Evolutionary conservation across 164 flowering plant species (phyloP).

Genomic region (Macadamia tetraphylla): DNA sequence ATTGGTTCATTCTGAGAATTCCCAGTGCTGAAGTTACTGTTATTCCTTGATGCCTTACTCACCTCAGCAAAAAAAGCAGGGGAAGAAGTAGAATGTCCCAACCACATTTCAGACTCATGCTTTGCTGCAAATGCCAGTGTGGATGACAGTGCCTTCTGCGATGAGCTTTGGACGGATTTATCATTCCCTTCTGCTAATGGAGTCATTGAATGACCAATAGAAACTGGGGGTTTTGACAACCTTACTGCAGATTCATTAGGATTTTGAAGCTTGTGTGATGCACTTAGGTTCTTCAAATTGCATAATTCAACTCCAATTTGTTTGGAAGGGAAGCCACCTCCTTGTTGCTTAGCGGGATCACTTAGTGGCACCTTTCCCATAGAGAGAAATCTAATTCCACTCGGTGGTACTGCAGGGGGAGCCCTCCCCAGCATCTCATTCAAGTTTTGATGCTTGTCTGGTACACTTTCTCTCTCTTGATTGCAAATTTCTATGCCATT

Average conservation of each 20-base stretch:
- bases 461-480: slow-evolving; percentile 7
- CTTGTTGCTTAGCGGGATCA: slow-evolving; percentile 6
- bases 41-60: neutral
- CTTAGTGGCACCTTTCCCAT: neutral
- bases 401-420: neutral
- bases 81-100: neutral
- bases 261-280: slow-evolving; percentile 15
- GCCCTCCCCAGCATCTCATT: slow-evolving; percentile 16
- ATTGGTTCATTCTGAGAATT: slow-evolving; percentile 1
- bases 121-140: slow-evolving; percentile 49
- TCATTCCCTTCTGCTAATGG: slow-evolving; percentile 9
- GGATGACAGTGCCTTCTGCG: slow-evolving; percentile 24
- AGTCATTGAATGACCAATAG: slow-evolving; percentile 17
- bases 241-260: slow-evolving; percentile 13
- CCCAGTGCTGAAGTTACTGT: neutral
- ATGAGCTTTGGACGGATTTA: slow-evolving; percentile 17
- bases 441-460: slow-evolving; percentile 6
- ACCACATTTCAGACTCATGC: slow-evolving; percentile 27
- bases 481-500: slow-evolving; percentile 1
- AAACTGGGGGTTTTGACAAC: slow-evolving; percentile 9
- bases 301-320: neutral
- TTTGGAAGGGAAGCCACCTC: neutral
- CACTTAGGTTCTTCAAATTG: slow-evolving; percentile 10
- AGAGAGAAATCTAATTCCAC: neutral
- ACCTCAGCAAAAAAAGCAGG: neutral